Base-by-base conservation (phyloP, 805 yeast genomes). In the Candida arabinofermentans region DNA sequence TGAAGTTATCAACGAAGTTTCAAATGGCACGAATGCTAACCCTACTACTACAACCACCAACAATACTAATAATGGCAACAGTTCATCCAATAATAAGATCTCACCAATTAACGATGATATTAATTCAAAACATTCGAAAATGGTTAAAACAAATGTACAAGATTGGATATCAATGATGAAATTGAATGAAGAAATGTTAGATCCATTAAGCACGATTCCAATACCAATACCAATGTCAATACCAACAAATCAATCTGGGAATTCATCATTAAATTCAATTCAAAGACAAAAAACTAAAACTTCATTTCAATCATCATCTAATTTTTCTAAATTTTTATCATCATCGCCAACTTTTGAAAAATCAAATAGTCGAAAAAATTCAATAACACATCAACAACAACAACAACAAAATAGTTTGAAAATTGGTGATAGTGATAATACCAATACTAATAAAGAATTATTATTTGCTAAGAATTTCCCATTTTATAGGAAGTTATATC, bases 401-500 rank as follows among this genome's bases (percentile, higher is more conserved):
- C 30, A 27, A 13, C 26, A 37, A 19, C 27, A 32, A 24, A 22
- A 26, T 23, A 19, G 26, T 8, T 16, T 29, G 10, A 14, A 32
- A 17, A 7, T 34, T 2, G 39, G 40, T 8, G 27, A 24, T 24
- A 43, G 36, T 17, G 30, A n/a, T n/a, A n/a, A n/a, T n/a, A n/a
- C n/a, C n/a, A n/a, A n/a, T n/a, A n/a, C 58, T 17, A 56, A 55
- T 36, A 79, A 81, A 47, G 96, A 86, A 56, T 70, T 74, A 41
- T 71, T 79, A 40, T 87, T 81, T 59, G 80, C 82, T 5, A 83
- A 81, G 53, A 86, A 91, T 52, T 89, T 87, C 62, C 97, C 97
- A 0, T 77, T 80, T 41, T 86, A 83, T 57, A 71, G 96, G 44
- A 81, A 76, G 47, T 70, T 76, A 37, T 69, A 71, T 37, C 77